Evolutionary conservation across 371 early-diverging fungal genomes (phyloP).

Genomic region (Coemansia sp.): DNA sequence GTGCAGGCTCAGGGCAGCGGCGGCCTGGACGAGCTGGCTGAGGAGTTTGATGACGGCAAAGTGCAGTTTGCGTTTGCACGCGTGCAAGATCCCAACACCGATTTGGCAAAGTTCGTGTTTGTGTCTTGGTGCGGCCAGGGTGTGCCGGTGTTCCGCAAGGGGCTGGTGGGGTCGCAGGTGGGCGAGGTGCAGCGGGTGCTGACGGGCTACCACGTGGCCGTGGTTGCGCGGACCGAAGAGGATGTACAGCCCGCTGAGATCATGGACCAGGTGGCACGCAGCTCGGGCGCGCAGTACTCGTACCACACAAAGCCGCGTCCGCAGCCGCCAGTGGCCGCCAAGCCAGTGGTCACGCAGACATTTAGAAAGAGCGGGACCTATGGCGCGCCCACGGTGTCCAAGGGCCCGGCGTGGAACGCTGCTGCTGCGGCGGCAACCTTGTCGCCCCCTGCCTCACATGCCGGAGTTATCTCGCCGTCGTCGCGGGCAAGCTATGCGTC

Average conservation of each 20-base stretch:
- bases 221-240: constrained; percentile 83
- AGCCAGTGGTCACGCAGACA: constrained; percentile 25
- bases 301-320: constrained; percentile 57
- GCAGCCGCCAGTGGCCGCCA: constrained; percentile 27
- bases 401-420: constrained; percentile 29
- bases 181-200: constrained; percentile 63
- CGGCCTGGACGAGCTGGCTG: constrained; percentile 83
- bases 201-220: constrained; percentile 84
- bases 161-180: constrained; percentile 79
- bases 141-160: constrained; percentile 89
- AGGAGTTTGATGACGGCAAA: constrained; percentile 87
- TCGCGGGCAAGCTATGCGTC: background rate
- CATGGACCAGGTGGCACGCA: constrained; percentile 80
- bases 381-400: constrained; percentile 40
- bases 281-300: constrained; percentile 88
- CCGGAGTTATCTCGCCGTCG: too few relatives aligned
- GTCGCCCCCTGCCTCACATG: constrained; percentile 3
- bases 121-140: constrained; percentile 96
- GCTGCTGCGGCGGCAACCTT: constrained; percentile 15
- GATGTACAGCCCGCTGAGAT: constrained; percentile 83
- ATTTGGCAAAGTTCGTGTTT: constrained; percentile 84
- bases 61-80: constrained; percentile 87
- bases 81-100: constrained; percentile 84
- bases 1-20: constrained; percentile 61
- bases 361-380: constrained; percentile 38